Base-by-base conservation (phyloP, 495 filamentous ascomycete species). In the Pseudevernia furfuracea region DNA sequence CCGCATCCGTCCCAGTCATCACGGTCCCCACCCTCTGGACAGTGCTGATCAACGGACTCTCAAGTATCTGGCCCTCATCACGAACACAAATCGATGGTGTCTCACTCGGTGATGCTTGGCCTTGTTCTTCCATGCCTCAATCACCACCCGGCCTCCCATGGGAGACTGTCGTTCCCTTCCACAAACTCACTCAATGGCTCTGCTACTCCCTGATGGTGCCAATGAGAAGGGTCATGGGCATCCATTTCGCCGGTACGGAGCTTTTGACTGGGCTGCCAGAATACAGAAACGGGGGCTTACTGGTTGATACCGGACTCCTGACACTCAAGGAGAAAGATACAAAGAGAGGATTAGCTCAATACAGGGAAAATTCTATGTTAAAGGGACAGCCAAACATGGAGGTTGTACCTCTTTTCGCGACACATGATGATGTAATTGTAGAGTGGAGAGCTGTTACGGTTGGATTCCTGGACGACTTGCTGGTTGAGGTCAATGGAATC, bases 61-160 rank as follows among this genome's bases (percentile, higher is more conserved):
- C 85, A 11, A 80, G 86, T 1, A 92, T 97, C 73, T 98, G 94
- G 94, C 95, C 95, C 0, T 74, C 86, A 0, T 92, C 91, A 0
- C 83, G 95, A 49, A 96, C 93, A 8, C 86, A 89, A 66, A 88
- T 98, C 67, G 90, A 96, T 71, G 91, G 91, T 8, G 80, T 92
- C 38, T 85, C 91, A 0, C 86, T 98, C 58, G 94, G 94, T 52
- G 94, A 98, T 72, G 94, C 95, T 36, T 98, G 94, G 94, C 88
- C 86, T 1, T 96, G 91, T 73, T 87, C 86, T 41, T 82, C 85
- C 56, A 86, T 97, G 81, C 91, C 92, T 1, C 75, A 74, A 30
- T 86, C 84, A 4, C 85, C 89, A 23, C 88, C 88, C 25, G 82
- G 86, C 15, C 82, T 86, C 38, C 81, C 87, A 0, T 97, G 94